Evolutionary conservation across 1,284 basidiomycete species (phyloP).

Genomic region (Ustilago nuda): DNA sequence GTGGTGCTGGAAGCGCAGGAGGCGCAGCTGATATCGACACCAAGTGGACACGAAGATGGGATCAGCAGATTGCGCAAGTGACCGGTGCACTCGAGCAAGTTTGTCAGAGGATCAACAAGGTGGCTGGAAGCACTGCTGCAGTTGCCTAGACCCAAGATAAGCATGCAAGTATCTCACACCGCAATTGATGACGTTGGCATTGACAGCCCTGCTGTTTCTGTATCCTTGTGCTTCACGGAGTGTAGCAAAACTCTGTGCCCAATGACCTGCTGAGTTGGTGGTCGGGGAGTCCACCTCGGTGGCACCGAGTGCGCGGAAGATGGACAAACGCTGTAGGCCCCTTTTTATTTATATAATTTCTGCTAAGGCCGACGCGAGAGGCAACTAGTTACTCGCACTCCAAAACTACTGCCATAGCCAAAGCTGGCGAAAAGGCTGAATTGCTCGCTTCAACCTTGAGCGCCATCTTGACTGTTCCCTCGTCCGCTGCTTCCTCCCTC

Average conservation of each 20-base stretch:
- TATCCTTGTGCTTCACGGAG: background rate
- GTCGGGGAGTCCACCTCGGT: too few species aligned
- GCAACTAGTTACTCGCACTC: background rate
- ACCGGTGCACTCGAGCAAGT: conserved; percentile 51
- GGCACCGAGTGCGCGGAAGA: too few species aligned
- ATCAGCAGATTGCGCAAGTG: conserved; percentile 50
- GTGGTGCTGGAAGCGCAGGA: conserved; percentile 14
- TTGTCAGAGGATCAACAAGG: conserved; percentile 48
- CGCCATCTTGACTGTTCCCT: background rate
- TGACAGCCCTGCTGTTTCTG: background rate
- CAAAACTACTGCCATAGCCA: background rate
- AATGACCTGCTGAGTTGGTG: background rate
- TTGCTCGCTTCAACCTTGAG: background rate
- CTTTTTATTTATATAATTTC: background rate
- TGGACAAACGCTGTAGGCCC: background rate
- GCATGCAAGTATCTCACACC: background rate
- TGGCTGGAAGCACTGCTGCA: conserved; percentile 11
- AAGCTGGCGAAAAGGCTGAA: background rate
- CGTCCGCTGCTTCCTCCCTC: background rate
- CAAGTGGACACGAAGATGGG: conserved; percentile 51
- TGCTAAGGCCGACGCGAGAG: background rate
- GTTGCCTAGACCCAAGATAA: background rate
- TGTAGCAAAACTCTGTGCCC: background rate
- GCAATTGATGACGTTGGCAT: background rate
- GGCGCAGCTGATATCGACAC: conserved; percentile 32